phyloP scores from a whole-genome alignment of 495 filamentous ascomycete genomes.

The Penicillium waksmanii region DNA sequence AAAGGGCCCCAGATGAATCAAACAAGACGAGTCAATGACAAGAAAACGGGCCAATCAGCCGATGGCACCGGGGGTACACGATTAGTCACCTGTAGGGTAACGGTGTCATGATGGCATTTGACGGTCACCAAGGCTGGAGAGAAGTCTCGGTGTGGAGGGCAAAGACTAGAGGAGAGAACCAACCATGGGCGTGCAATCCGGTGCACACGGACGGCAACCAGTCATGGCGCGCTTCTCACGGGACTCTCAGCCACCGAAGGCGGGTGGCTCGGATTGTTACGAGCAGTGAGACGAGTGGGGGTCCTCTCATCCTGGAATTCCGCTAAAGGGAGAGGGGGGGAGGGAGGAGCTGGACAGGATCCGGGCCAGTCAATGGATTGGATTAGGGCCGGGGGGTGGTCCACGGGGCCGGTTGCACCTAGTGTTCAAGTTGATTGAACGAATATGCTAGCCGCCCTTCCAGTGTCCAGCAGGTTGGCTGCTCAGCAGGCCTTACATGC shows the following conservation, averaged over 20 bases:
- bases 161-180: conserved; percentile 5
- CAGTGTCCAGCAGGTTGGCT: neutral
- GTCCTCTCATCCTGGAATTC: conserved; percentile 31
- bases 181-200: conserved; percentile 17
- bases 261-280: conserved; percentile 32
- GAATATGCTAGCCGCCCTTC: neutral
- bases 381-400: neutral
- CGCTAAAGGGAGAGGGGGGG: conserved; percentile 8
- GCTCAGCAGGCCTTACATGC: conserved; percentile 14
- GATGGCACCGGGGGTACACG: conserved; percentile 22
- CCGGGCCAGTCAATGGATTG: conserved; percentile 22
- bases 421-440: conserved; percentile 1
- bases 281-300: conserved; percentile 24
- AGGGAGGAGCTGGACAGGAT: conserved; percentile 17
- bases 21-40: conserved; percentile 11
- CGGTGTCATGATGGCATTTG: conserved; percentile 24
- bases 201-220: conserved; percentile 5
- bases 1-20: neutral
- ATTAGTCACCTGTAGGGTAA: conserved; percentile 31
- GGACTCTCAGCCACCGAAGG: conserved; percentile 23
- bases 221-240: conserved; percentile 11
- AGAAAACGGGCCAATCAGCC: conserved; percentile 10
- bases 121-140: neutral
- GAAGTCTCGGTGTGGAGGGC: conserved; percentile 10
- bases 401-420: conserved; percentile 1